Percentiles rank a stretch among this genome's conserved stretches.
phyloP scores from a whole-genome alignment of 257 asterid species.

The Ilex asprella region DNA sequence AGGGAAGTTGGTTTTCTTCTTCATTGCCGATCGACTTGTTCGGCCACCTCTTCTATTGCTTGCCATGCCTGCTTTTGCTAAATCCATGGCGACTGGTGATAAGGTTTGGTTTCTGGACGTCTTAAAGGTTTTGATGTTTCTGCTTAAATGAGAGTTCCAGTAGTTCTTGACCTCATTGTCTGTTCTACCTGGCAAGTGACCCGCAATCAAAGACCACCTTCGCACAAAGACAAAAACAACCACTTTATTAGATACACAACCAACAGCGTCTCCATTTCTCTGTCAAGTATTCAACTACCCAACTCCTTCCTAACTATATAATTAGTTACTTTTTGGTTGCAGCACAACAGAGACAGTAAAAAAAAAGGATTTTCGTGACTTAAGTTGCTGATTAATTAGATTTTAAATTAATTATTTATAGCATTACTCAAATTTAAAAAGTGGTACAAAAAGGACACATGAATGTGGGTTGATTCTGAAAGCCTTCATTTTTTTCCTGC shows the following conservation, averaged over 20 bases:
- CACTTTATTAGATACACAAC: neutral
- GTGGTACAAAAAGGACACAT: too few relatives aligned
- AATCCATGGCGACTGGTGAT: conserved; percentile 15
- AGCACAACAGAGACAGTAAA: neutral
- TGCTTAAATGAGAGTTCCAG: conserved; percentile 83
- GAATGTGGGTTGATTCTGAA: too few relatives aligned
- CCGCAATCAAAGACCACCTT: conserved; percentile 87
- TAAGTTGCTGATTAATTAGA: neutral
- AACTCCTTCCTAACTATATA: neutral
- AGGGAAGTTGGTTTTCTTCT: conserved; percentile 17
- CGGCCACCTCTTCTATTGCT: conserved; percentile 20
- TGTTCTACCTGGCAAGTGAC: conserved; percentile 80
- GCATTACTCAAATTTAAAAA: too few relatives aligned
- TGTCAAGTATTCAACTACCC: neutral
- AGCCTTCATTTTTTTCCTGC: too few relatives aligned
- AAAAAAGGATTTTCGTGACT: neutral
- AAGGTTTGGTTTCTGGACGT: conserved; percentile 18
- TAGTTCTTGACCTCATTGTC: conserved; percentile 92
- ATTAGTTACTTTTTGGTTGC: neutral
- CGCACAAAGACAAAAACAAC: neutral
- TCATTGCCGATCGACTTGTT: conserved; percentile 11
- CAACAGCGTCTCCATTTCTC: neutral
- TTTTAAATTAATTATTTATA: too few relatives aligned
- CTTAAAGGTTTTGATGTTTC: conserved; percentile 42
- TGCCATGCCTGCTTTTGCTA: conserved; percentile 5